Percentiles rank a stretch among this genome's conserved stretches.
phyloP scores from a whole-genome alignment of 208 protist genomes.

The Trypanosoma vivax region DNA sequence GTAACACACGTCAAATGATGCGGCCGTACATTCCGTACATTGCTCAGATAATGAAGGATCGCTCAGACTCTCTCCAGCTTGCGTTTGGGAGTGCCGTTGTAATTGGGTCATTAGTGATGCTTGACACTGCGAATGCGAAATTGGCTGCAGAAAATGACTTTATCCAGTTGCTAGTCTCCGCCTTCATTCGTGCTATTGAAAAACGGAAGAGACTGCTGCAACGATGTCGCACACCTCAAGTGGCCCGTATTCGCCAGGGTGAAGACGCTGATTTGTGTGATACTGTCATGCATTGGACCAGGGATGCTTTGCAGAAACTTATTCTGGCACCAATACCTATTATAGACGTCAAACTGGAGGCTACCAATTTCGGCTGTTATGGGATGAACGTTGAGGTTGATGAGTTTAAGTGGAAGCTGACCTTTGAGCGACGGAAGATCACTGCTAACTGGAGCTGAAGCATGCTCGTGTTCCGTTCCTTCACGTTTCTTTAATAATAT shows the following conservation, averaged over 20 bases:
- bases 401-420: constrained; percentile 67
- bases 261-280: constrained; percentile 32
- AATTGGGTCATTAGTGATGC: constrained; percentile 56
- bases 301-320: constrained; percentile 56
- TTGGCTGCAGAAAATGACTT: constrained; percentile 51
- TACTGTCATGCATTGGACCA: constrained; percentile 47
- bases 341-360: constrained; percentile 29
- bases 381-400: constrained; percentile 56
- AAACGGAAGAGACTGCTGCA: constrained; percentile 3
- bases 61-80: constrained; percentile 44
- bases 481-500: constrained; percentile 1
- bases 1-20: constrained; percentile 28
- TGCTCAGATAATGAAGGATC: constrained; percentile 33
- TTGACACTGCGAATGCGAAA: constrained; percentile 52
- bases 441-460: not conserved
- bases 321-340: constrained; percentile 18
- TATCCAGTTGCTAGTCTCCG: constrained; percentile 52
- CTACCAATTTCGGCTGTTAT: constrained; percentile 50
- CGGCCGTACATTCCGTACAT: constrained; percentile 70
- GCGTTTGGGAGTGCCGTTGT: constrained; percentile 50
- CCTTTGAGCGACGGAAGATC: constrained; percentile 33
- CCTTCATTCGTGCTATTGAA: constrained; percentile 41
- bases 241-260: constrained; percentile 2
- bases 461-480: not conserved
- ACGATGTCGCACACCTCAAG: not conserved